Conservation (phyloP, 1,284 basidiomycete species). For the Vanrija humicola region DNA sequence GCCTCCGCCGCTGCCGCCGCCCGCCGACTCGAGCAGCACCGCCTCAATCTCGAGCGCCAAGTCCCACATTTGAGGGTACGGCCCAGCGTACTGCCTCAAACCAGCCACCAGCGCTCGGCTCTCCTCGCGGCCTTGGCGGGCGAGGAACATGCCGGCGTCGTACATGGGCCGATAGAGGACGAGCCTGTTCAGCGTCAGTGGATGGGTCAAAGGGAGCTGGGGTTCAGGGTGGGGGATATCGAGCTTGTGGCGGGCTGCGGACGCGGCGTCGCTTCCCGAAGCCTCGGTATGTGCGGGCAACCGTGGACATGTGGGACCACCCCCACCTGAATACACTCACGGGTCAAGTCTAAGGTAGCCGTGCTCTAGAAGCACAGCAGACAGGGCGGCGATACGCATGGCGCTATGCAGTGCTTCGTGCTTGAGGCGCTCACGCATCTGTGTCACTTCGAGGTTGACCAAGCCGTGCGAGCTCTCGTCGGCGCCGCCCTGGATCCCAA, state of each 20-base stretch:
- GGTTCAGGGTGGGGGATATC: background rate
- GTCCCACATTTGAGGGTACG: conserved; percentile 71
- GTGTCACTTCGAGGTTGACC: conserved; percentile 56
- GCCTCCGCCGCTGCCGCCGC: too few relatives aligned
- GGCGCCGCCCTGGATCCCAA: conserved; percentile 63
- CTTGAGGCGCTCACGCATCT: conserved; percentile 62
- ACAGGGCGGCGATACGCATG: conserved; percentile 69
- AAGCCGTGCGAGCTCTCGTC: conserved; percentile 10
- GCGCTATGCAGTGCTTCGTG: conserved; percentile 80
- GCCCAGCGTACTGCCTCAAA: conserved; percentile 69
- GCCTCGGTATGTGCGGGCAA: too few relatives aligned
- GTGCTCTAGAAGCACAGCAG: conserved; percentile 73
- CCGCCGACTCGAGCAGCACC: background rate
- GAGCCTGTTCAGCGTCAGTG: conserved; percentile 53
- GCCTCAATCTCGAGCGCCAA: conserved; percentile 59
- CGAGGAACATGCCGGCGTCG: conserved; percentile 75
- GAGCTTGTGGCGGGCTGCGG: too few relatives aligned
- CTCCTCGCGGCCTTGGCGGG: conserved; percentile 72
- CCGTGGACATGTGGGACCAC: too few relatives aligned
- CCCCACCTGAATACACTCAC: conserved; percentile 46
- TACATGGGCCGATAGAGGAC: conserved; percentile 78
- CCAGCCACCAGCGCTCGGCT: conserved; percentile 75
- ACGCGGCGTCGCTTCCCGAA: too few relatives aligned
- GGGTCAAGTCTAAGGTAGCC: conserved; percentile 62
- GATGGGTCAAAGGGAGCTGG: conserved; percentile 10